Evolutionary conservation across 257 asterid species (phyloP), one percentile per base, ranked within the genome.

Genomic region (Solanum boliviense): DNA sequence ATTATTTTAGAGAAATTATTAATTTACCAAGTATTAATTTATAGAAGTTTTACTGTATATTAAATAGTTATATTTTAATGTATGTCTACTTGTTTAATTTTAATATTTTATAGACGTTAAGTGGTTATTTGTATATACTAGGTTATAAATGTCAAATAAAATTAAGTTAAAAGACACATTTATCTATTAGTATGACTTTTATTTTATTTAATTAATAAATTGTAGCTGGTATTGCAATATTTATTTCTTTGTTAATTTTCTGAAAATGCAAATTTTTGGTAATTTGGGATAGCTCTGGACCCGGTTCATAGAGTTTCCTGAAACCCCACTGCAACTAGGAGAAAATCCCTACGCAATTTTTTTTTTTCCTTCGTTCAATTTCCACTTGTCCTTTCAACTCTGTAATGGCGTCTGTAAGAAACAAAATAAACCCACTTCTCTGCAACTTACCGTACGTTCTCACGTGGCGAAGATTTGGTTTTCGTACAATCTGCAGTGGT

Each of bases 401-500:
- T 91, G 88, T 88, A 88, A 88, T 32, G 98, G 93, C 96, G n/a
- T 93, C 96, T 36, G 88, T 93, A 89, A 91, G 91, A 75, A 90
- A 89, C 65, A 94, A 91, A 89, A 91, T 95, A 48, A 96, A 91
- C 81, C 98, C 95, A 16, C 92, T 95, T 20, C 91, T 94, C 70
- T 91, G 96, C 27, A 87, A 91, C 13, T 75, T 92, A 71, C 96
- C 94, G 10, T 86, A 81, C 81, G 87, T 90, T 65, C 90, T 91
- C 87, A 89, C 93, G 87, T 93, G 98, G 98, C 90, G 91, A 62
- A 92, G 90, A 52, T 90, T 92, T 88, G 91, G 86, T 29, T 92
- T 92, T 86, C 96, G 98, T 29, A 88, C 94, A 9, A 91, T 95
- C 29, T 91, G 92, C 92, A 91, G 95, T 82, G 94, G 97, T 58